Evolutionary conservation across 257 asterid species (phyloP).

Genomic region (Fraxinus americana): DNA sequence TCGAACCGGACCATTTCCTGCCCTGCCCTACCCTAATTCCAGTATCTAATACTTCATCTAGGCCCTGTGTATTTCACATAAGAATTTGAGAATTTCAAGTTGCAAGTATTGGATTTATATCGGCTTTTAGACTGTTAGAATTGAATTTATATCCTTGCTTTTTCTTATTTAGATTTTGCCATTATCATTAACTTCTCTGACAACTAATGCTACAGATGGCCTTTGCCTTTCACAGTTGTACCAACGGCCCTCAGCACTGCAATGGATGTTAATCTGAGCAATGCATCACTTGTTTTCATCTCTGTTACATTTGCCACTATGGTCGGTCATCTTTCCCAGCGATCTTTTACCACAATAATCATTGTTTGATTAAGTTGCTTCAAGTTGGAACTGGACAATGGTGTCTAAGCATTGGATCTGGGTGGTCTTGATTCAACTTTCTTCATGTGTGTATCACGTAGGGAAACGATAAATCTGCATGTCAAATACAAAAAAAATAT

Average conservation of each 20-base stretch:
- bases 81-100: not conserved
- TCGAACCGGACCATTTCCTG: too few relatives aligned
- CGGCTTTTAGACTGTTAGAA: not conserved
- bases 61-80: not conserved
- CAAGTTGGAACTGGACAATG: constrained; percentile 18
- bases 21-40: not conserved
- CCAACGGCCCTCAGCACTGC: constrained; percentile 99
- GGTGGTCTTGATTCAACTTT: constrained; percentile 18
- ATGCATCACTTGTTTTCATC: constrained; percentile 94
- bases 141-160: not conserved
- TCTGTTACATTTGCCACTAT: constrained; percentile 98
- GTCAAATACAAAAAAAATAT: not conserved
- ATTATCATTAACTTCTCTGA: constrained; percentile 66
- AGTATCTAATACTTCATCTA: not conserved
- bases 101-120: not conserved
- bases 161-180: constrained; percentile 25
- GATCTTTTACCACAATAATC: constrained; percentile 4
- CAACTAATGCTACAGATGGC: constrained; percentile 94
- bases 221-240: constrained; percentile 98
- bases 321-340: constrained; percentile 61
- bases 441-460: not conserved
- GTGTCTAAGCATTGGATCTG: constrained; percentile 20
- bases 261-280: constrained; percentile 96
- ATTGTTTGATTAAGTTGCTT: constrained; percentile 15
- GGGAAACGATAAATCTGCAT: not conserved